Base-by-base conservation (phyloP, 2,329 filamentous ascomycete genomes). In the Chaetothyriales sp. region DNA sequence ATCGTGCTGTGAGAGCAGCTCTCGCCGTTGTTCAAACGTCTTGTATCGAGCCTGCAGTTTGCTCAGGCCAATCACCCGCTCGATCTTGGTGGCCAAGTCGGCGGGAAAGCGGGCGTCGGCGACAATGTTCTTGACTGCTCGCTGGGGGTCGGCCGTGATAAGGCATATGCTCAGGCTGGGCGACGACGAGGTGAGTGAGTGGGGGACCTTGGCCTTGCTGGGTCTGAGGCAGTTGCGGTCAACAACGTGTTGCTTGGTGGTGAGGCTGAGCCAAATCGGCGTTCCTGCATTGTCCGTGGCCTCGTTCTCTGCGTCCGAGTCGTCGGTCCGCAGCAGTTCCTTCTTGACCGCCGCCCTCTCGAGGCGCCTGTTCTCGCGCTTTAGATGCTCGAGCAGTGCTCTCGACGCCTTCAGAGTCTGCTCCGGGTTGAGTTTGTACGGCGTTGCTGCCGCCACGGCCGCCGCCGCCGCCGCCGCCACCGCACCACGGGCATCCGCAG, bases 1-100 rank as follows among this genome's bases (percentile, higher is more conserved):
- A 66, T 97, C 92, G 69, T 95, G 88, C 68, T 95, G 87, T 45
- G 81, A 74, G 56, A 84, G 78, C 37, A 98, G 78, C 68, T 92
- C 87, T 58, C 92, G 78, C 69, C 86, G 82, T 50, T 81, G 81
- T 73, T 98, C 92, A 70, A 87, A 98, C 55, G 85, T 80, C 73
- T 85, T 83, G 77, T 85, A 95, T 73, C 92, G 90, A 61, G 83
- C 77, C 72, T 90, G 90, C 61, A 98, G 75, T 69, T 97, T 94
- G 62, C 77, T 77, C 59, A 89, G 73, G 62, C 89, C 88, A 62
- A 97, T 83, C 46, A 98, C 78, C 58, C 82, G 78, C 49, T 80
- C 82, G 64, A 90, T 82, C 60, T 81, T 79, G 64, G 78, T 77
- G 62, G 78, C 74, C 56, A 88, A 75, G 46, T 76, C 75, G 52